Evolutionary conservation across 495 filamentous ascomycete genomes (phyloP).

Genomic region (Hyaloscypha finlandica): DNA sequence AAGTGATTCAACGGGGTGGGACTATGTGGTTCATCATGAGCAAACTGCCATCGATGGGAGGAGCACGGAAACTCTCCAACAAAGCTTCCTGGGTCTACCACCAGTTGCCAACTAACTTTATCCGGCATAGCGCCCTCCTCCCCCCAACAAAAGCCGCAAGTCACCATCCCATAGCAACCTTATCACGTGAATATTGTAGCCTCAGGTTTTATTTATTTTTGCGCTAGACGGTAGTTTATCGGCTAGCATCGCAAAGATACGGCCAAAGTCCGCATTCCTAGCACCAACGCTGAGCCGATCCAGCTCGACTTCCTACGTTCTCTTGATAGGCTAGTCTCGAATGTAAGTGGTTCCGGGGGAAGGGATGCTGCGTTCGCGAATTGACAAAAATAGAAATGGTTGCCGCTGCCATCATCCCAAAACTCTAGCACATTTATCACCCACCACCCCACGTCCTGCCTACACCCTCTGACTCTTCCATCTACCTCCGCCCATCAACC

Average conservation of each 20-base stretch:
- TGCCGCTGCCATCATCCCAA: conserved; percentile 4
- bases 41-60: too few species aligned
- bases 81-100: too few species aligned
- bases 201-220: too few species aligned
- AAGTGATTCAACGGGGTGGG: background rate
- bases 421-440: conserved; percentile 7
- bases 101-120: conserved; percentile 10
- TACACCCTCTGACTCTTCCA: background rate
- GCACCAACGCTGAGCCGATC: conserved; percentile 4
- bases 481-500: too few species aligned
- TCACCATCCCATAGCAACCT: too few species aligned
- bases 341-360: conserved; percentile 6
- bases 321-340: conserved; percentile 8
- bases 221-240: too few species aligned
- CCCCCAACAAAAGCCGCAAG: too few species aligned
- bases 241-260: too few species aligned
- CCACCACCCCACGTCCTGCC: conserved; percentile 7
- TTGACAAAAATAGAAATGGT: conserved; percentile 11
- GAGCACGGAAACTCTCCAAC: too few species aligned
- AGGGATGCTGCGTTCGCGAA: conserved; percentile 9
- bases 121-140: too few species aligned
- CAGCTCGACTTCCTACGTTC: conserved; percentile 7
- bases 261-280: conserved; percentile 5
- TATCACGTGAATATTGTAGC: too few species aligned
- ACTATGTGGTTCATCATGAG: background rate